Conservation (phyloP, 2,329 filamentous ascomycete genomes). For the Colletotrichum trifolii region DNA sequence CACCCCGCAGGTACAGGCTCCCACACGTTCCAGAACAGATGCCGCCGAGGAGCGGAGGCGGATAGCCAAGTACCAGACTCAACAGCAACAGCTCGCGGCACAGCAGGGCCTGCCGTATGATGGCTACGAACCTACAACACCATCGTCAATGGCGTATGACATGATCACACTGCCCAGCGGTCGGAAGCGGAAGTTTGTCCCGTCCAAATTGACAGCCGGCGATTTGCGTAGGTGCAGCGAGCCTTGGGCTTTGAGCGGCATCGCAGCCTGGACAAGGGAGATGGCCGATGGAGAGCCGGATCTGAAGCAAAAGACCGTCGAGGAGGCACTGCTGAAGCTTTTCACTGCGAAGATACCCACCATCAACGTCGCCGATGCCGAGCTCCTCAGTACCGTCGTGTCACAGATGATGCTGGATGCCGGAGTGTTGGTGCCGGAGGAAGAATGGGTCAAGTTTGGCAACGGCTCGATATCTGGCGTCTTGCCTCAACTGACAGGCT, state of each 20-base stretch:
- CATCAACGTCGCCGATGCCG: constrained; percentile 98
- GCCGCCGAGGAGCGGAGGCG: constrained; percentile 77
- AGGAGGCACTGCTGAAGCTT: constrained; percentile 86
- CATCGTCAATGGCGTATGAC: constrained; percentile 75
- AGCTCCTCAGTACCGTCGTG: constrained; percentile 82
- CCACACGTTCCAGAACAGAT: constrained; percentile 94
- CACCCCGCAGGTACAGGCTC: constrained; percentile 80
- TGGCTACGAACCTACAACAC: constrained; percentile 66
- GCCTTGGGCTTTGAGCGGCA: constrained; percentile 92
- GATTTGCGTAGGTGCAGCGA: constrained; percentile 89
- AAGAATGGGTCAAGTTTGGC: constrained; percentile 98
- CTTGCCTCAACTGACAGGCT: constrained; percentile 90
- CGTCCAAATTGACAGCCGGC: constrained; percentile 80
- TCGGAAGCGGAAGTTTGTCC: constrained; percentile 84
- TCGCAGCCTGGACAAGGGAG: constrained; percentile 86
- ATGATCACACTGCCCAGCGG: constrained; percentile 84
- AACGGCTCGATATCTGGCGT: constrained; percentile 85
- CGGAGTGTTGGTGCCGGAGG: constrained; percentile 83
- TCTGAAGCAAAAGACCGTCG: constrained; percentile 83
- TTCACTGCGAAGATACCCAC: constrained; percentile 97
- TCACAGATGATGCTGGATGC: constrained; percentile 83
- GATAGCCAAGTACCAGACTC: constrained; percentile 65
- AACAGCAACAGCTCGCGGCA: constrained; percentile 61
- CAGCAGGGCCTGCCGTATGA: constrained; percentile 65
- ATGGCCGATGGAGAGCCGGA: constrained; percentile 94